These are phyloP conservation scores for Carex arenaria DNA, from an alignment of 202 grass and related monocot species.

Conservation along the genomic window DNA sequence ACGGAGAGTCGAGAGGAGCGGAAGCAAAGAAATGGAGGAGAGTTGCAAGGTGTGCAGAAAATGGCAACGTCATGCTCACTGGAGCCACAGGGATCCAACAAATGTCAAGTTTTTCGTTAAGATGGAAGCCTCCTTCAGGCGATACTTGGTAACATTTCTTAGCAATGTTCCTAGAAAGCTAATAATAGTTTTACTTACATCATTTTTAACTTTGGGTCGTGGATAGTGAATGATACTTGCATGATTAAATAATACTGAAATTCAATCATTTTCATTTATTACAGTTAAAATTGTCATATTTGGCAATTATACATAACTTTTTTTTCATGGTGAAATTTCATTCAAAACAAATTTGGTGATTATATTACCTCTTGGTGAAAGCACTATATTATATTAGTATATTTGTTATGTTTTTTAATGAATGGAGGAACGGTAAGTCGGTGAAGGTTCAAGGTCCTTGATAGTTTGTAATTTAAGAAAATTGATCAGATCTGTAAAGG, in stretches of 20 bases:
- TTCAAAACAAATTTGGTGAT: neutral
- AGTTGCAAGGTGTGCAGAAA: conserved; percentile 37
- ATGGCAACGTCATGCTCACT: conserved; percentile 48
- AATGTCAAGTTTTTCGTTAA: conserved; percentile 37
- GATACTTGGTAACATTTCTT: conserved; percentile 32
- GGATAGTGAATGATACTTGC: too few species aligned
- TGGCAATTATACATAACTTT: neutral
- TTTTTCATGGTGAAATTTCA: neutral
- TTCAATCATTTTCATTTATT: too few species aligned
- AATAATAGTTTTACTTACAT: too few species aligned
- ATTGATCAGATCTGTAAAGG: neutral
- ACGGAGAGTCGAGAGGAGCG: too few species aligned
- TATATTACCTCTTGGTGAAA: neutral
- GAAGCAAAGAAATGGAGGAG: neutral
- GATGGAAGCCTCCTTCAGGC: conserved; percentile 34
- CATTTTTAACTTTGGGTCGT: too few species aligned
- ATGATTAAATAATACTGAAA: too few species aligned
- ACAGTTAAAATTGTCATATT: neutral
- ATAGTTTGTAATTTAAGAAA: neutral
- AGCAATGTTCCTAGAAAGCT: too few species aligned
- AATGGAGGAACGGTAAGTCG: neutral
- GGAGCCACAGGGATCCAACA: conserved; percentile 33
- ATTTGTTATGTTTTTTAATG: neutral
- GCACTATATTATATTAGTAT: neutral
- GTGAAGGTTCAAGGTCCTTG: neutral